phyloP scores from a whole-genome alignment of 768 basidiomycete genomes.

The Mycena galericulata region DNA sequence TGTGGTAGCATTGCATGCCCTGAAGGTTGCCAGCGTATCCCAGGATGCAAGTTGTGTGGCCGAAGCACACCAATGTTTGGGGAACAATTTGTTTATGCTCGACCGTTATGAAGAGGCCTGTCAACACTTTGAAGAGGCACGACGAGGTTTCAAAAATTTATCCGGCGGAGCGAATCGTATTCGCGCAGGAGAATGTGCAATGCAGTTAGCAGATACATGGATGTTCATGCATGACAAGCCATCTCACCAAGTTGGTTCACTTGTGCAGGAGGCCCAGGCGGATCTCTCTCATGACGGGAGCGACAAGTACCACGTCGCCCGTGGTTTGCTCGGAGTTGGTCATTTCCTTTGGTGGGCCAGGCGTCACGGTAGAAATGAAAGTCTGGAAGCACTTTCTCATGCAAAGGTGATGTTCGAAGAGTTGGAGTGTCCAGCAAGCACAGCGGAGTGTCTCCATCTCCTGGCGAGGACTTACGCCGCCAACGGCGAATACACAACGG shows the following conservation, averaged over 20 bases:
- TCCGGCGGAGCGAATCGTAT: not conserved
- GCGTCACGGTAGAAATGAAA: not conserved
- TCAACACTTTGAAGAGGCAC: not conserved
- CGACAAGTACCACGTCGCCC: slow-evolving; percentile 2
- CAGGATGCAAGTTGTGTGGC: not conserved
- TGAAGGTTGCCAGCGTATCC: slow-evolving; percentile 7
- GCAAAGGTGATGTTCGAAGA: slow-evolving; percentile 26
- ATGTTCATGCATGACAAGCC: not conserved
- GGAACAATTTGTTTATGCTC: not conserved
- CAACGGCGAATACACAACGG: slow-evolving; percentile 8
- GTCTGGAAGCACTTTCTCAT: not conserved
- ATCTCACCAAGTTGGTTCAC: not conserved
- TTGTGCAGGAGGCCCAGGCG: not conserved
- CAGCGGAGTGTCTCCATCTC: slow-evolving; percentile 22
- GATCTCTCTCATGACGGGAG: slow-evolving; percentile 13
- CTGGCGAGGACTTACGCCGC: slow-evolving; percentile 5
- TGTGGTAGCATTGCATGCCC: slow-evolving; percentile 4
- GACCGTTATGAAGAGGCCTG: slow-evolving; percentile 10
- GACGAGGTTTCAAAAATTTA: not conserved
- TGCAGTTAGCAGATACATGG: slow-evolving; percentile 6
- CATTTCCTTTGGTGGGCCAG: slow-evolving; percentile 2
- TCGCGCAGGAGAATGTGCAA: slow-evolving; percentile 6
- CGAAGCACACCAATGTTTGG: slow-evolving; percentile 14
- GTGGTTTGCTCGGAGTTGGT: slow-evolving; percentile 16
- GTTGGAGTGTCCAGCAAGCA: slow-evolving; percentile 18